phyloP scores from a whole-genome alignment of 2,329 filamentous ascomycete species.

The Aspergillus ruber region DNA sequence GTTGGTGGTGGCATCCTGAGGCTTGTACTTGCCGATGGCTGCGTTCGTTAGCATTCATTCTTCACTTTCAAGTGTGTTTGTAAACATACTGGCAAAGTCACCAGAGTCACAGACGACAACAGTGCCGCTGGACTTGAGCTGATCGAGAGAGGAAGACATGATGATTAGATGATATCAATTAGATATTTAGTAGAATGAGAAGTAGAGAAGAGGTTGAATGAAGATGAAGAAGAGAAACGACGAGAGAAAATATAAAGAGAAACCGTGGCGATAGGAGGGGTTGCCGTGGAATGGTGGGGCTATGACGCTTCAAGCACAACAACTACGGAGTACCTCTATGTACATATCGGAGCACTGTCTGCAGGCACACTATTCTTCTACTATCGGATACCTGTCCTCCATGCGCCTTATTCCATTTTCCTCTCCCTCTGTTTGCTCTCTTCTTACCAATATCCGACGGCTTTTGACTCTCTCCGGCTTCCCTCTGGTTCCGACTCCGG shows the following conservation, averaged over 20 bases:
- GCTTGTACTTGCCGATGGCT: slow-evolving; percentile 99
- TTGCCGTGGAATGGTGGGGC: slow-evolving; percentile 16
- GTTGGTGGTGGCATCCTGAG: slow-evolving; percentile 99
- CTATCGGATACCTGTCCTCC: neutral
- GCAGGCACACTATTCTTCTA: neutral
- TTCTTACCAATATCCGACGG: neutral
- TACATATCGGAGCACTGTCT: neutral
- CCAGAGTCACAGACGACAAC: slow-evolving; percentile 97
- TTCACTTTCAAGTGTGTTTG: slow-evolving; percentile 7
- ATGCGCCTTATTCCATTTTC: neutral
- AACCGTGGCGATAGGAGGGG: slow-evolving; percentile 9
- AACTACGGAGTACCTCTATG: neutral
- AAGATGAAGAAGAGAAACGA: slow-evolving; percentile 15
- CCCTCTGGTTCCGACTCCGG: neutral
- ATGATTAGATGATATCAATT: slow-evolving; percentile 12
- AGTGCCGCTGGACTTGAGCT: slow-evolving; percentile 95
- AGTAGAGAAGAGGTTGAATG: neutral
- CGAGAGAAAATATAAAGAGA: slow-evolving; percentile 17
- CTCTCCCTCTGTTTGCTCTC: neutral
- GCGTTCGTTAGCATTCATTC: slow-evolving; percentile 17
- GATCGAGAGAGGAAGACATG: slow-evolving; percentile 88
- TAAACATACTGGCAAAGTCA: slow-evolving; percentile 69
- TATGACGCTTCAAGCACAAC: slow-evolving; percentile 14
- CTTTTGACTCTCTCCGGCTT: neutral
- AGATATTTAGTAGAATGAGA: too few relatives aligned